Conservation (phyloP, 331 rosid species). For the Telfairia occidentalis region DNA sequence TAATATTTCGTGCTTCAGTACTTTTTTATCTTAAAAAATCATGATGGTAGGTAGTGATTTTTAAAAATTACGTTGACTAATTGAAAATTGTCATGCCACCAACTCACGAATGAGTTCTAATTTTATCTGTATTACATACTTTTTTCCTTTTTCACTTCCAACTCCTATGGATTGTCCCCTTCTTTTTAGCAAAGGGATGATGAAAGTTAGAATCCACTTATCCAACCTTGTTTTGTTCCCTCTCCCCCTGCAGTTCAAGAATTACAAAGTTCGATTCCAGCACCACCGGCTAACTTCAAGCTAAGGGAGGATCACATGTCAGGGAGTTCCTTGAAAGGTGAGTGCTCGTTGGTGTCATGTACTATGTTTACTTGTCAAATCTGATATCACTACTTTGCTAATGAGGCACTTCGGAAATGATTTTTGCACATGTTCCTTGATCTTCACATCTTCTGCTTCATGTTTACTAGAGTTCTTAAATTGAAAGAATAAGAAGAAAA, state of each 20-base stretch:
- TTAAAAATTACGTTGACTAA: not conserved
- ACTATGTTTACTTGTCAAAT: conserved; percentile 2
- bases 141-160: not conserved
- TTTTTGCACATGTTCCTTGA: not conserved
- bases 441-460: not conserved
- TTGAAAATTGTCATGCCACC: not conserved
- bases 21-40: not conserved
- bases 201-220: not conserved
- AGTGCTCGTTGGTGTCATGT: conserved; percentile 6
- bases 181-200: not conserved
- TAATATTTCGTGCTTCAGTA: not conserved
- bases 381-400: not conserved
- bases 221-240: not conserved
- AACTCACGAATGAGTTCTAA: not conserved
- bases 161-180: not conserved
- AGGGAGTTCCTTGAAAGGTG: conserved; percentile 95
- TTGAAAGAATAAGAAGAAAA: not conserved
- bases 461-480: not conserved
- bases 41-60: not conserved
- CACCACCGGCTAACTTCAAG: conserved; percentile 80
- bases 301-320: conserved; percentile 84
- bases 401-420: not conserved
- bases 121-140: not conserved
- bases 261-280: conserved; percentile 86
- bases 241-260: conserved; percentile 51